Evolutionary conservation across 2,329 filamentous ascomycete species (phyloP), one percentile per base, ranked within the genome.

Genomic region (Tolypocladium ovalisporum): DNA sequence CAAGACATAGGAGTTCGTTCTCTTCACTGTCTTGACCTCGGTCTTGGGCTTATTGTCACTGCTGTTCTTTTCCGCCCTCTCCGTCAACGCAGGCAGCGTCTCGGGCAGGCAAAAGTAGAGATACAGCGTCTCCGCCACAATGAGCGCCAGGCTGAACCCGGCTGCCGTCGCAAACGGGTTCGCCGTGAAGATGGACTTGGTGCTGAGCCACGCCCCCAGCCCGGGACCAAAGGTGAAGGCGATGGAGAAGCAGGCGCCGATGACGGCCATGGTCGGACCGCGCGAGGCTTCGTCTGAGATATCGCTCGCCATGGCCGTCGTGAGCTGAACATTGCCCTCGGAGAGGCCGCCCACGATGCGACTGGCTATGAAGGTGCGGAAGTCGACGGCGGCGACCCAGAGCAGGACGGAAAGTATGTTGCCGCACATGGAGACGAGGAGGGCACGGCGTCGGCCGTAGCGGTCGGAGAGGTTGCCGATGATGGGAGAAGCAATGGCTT

Each of bases 141-240:
- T 90, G 60, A 99, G 75, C 35, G 85, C 82, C 36, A 99, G 78
- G 19, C 89, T 95, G 62, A 97, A 90, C 0, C 88, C 89, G 0
- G 94, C 94, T 1, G 94, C 92, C 0, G 90, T 90, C 8, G 91
- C 93, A 71, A 99, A 99, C 0, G 94, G 94, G 69, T 99, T 99
- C 32, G 87, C 87, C 3, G 87, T 84, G 29, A 97, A 87, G 6
- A 84, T 84, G 17, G 84, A 84, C 60, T 96, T 84, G 55, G 82
- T 87, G 62, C 89, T 88, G 27, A 99, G 77, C 70, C 85, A 93
- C 2, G 94, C 94, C 59, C 94, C 94, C 9, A 99, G 80, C 12
- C 91, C 91, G 0, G 94, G 94, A 0, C 94, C 94, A 69, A 97
- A 95, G 0, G 94, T 99, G 70, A 99, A 99, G 22, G 94, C 94